Evolutionary conservation across 495 filamentous ascomycete species (phyloP), one percentile per base, ranked within the genome.

Genomic region (Barbatosphaeria neglecta): DNA sequence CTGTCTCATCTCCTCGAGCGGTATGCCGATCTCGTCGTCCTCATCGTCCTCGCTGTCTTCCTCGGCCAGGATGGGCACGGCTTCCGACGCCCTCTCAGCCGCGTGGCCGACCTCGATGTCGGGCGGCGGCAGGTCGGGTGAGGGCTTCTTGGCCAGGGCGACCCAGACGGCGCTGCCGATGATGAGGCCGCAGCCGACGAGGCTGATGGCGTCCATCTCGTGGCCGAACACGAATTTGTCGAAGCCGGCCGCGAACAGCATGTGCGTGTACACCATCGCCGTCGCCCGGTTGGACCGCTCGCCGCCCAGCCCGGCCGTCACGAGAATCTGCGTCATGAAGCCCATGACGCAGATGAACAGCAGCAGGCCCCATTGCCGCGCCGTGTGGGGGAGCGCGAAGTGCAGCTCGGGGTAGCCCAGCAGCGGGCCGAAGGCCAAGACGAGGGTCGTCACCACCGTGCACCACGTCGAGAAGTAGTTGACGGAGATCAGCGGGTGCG

Each of bases 251-350:
- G 90, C 90, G 60, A 95, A 95, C 28, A 97, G 59, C 85, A 97
- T 90, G 60, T 93, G 84, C 38, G 81, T 87, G 58, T 95, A 97
- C 4, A 87, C 69, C 87, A 95, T 94, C 18, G 83, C 87, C 5
- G 84, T 93, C 2, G 89, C 89, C 19, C 85, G 73, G 18, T 81
- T 80, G 6, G 79, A 78, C 45, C 65, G 67, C 47, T 73, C 86
- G 17, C 80, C 76, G 39, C 82, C 73, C 51, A 97, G 60, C 0
- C 89, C 89, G 1, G 78, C 73, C 4, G 90, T 95, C n/a, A 95
- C 65, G 19, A 95, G 68, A 51, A 89, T 86, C 70, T 96, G 90
- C 76, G 92, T 80, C 7, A 84, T 60, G 51, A 97, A 90, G 6
- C 90, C 90, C 44, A 79, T 86, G 0, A 80, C 60, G 0, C 84